Evolutionary conservation across 257 asterid species (phyloP).

Genomic region (Jacaranda copaia): DNA sequence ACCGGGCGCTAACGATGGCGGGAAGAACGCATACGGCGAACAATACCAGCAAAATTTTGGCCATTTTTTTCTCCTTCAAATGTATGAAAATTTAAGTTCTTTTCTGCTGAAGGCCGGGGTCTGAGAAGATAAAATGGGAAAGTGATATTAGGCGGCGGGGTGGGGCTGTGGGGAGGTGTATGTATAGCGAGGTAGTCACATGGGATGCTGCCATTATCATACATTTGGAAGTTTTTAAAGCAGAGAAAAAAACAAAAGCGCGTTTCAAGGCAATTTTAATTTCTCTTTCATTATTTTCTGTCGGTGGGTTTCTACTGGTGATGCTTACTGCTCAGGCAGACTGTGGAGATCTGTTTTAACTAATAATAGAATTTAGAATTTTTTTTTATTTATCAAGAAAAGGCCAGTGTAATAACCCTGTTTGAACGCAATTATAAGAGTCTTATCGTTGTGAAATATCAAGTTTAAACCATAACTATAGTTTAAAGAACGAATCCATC

Average conservation of each 20-base stretch:
- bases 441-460: too few relatives aligned
- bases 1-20: slow-evolving; percentile 52
- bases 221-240: background rate
- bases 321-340: background rate
- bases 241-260: too few relatives aligned
- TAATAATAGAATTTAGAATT: background rate
- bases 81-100: background rate
- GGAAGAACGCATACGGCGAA: slow-evolving; percentile 57
- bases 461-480: too few relatives aligned
- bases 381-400: background rate
- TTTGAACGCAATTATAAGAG: too few relatives aligned
- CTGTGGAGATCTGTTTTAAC: background rate
- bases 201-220: slow-evolving; percentile 31
- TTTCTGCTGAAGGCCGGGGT: background rate
- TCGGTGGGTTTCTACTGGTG: slow-evolving; percentile 24
- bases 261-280: background rate
- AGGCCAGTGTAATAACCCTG: too few relatives aligned
- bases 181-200: slow-evolving; percentile 33
- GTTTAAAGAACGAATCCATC: too few relatives aligned
- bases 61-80: slow-evolving; percentile 46
- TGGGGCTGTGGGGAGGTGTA: slow-evolving; percentile 25
- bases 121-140: slow-evolving; percentile 6
- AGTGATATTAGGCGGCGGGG: background rate
- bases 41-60: slow-evolving; percentile 44
- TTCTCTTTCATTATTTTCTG: background rate